Base-by-base conservation (phyloP, 805 yeast species). In the Priceomyces castillae region DNA sequence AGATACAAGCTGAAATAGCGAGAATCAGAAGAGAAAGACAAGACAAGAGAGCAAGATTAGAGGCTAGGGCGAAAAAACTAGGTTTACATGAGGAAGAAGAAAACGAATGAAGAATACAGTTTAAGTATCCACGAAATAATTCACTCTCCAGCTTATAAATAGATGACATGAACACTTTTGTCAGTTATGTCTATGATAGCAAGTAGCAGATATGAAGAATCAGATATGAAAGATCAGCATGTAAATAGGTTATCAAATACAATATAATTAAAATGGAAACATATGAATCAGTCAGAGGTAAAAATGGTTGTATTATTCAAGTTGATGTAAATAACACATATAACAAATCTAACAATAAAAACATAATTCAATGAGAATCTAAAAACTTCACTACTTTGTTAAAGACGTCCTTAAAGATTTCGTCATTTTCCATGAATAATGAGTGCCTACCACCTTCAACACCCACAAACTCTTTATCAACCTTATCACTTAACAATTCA, bases 1-100 rank as follows among this genome's bases (percentile, higher is more conserved):
- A 90, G 59, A 88, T 90, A 46, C 84, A 87, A 60, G 92, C 94
- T 1, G 98, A 90, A 59, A 70, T 90, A 30, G 96, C 95, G 12
- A 79, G 96, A 61, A 84, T 90, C 76, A 80, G 82, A 61, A 78
- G 81, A 51, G 95, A 82, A 42, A 75, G 90, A 47, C 59, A 77
- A 2, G 95, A 82, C 52, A 86, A 84, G 68, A 77, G 95, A 61
- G 69, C 77, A 50, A 74, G 83, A 49, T 68, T 89, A 40, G 95
- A 88, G 59, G 86, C 78, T 41, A 82, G 72, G 60, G 85, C 94
- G 4, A 73, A 60, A 39, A 83, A 77, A 48, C 71, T 84, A 46
- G 95, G 94, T n/a, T 73, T 85, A 16, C 74, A 77, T 34, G 37
- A 18, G 14, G 37, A 34, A 18, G 22, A 22, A 11, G 9, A 18